phyloP scores from a whole-genome alignment of 257 asterid species.

The Salvia splendens region DNA sequence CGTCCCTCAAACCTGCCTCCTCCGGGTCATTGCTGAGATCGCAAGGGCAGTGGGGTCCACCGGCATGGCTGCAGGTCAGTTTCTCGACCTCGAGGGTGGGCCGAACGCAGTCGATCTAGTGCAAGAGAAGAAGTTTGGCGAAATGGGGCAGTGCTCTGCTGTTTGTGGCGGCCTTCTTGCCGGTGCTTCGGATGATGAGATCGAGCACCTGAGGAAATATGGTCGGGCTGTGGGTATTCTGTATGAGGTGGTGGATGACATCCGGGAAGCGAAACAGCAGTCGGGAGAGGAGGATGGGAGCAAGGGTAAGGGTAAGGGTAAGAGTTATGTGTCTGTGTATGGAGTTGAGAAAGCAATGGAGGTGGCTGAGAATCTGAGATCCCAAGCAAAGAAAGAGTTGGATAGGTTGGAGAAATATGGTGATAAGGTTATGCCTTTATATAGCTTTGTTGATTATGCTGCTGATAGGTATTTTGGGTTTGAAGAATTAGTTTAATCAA shows the following conservation, averaged over 20 bases:
- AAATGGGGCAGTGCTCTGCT: slow-evolving; percentile 95
- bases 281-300: slow-evolving; percentile 24
- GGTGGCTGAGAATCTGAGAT: slow-evolving; percentile 80
- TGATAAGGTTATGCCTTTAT: slow-evolving; percentile 67
- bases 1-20: slow-evolving; percentile 70
- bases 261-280: slow-evolving; percentile 51
- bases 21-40: slow-evolving; percentile 76
- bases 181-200: slow-evolving; percentile 92
- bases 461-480: slow-evolving; percentile 76
- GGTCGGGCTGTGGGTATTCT: slow-evolving; percentile 63
- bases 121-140: slow-evolving; percentile 87
- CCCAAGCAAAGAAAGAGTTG: slow-evolving; percentile 72
- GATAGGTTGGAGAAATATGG: slow-evolving; percentile 73
- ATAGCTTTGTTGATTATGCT: slow-evolving; percentile 90
- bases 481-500: slow-evolving; percentile 29
- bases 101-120: slow-evolving; percentile 72
- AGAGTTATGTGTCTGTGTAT: slow-evolving; percentile 74
- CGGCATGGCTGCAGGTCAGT: slow-evolving; percentile 97
- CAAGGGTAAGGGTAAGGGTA: slow-evolving; percentile 43
- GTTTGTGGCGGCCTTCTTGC: slow-evolving; percentile 85
- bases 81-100: slow-evolving; percentile 80
- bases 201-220: slow-evolving; percentile 54
- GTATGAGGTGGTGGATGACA: slow-evolving; percentile 67
- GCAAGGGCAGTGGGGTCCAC: slow-evolving; percentile 98
- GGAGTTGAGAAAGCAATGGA: slow-evolving; percentile 87